These are phyloP conservation scores for Anthracocystis setariae DNA, from an alignment of 1,284 basidiomycete genomes.

Conservation along the genomic window DNA sequence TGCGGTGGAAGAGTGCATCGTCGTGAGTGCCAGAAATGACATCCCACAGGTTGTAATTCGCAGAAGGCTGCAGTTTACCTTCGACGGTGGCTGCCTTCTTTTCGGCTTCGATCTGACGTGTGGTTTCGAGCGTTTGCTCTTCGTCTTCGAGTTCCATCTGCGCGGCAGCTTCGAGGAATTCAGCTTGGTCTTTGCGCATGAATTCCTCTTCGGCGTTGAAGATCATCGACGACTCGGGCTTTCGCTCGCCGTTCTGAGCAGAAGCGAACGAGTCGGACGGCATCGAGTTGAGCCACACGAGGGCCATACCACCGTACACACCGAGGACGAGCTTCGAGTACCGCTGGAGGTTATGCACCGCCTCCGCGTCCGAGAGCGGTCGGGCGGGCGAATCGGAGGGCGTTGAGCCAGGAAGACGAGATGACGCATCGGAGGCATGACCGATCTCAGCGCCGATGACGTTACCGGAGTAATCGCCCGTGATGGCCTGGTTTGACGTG, in stretches of 20 bases:
- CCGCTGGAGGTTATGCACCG: constrained; percentile 49
- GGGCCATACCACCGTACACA: constrained; percentile 58
- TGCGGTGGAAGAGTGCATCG: constrained; percentile 57
- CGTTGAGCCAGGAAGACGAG: constrained; percentile 24
- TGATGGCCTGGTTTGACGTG: constrained; percentile 45
- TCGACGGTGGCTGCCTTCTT: background rate
- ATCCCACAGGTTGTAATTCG: constrained; percentile 52
- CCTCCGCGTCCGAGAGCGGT: constrained; percentile 47
- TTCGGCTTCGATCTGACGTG: background rate
- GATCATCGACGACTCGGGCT: constrained; percentile 23
- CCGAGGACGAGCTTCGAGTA: constrained; percentile 61
- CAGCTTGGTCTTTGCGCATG: constrained; percentile 41
- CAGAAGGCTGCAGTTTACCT: background rate
- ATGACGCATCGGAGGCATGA: constrained; percentile 15
- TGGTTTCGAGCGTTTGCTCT: constrained; percentile 15
- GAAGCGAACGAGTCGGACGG: constrained; percentile 9
- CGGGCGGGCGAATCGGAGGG: constrained; percentile 20
- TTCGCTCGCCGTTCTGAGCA: background rate
- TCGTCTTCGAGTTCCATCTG: constrained; percentile 54
- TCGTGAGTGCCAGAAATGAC: constrained; percentile 58
- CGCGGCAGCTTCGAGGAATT: constrained; percentile 50
- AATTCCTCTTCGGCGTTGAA: constrained; percentile 55
- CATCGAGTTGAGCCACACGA: constrained; percentile 57
- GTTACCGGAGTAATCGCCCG: constrained; percentile 43
- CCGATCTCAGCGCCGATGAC: constrained; percentile 62